phyloP scores from a whole-genome alignment of 2,329 filamentous ascomycete species.

The Nigrospora oryzae region DNA sequence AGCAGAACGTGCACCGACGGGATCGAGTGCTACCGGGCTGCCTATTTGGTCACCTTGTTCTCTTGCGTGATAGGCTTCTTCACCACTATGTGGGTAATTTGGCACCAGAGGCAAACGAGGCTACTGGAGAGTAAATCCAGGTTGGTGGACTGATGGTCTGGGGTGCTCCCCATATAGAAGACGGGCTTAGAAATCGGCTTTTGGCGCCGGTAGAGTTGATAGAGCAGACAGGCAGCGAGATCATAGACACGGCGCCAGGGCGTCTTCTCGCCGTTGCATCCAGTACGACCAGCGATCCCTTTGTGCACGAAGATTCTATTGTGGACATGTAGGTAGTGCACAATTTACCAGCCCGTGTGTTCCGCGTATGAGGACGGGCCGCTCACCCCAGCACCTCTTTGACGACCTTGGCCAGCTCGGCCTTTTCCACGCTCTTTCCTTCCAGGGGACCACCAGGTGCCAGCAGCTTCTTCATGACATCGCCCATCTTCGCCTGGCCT shows the following conservation, averaged over 20 bases:
- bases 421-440: constrained; percentile 57
- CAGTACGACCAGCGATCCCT: too few species aligned
- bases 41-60: constrained; percentile 71
- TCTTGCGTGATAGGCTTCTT: constrained; percentile 62
- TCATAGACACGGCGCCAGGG: too few species aligned
- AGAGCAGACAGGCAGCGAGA: too few species aligned
- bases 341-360: too few species aligned
- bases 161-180: too few species aligned
- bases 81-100: constrained; percentile 64
- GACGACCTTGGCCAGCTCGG: constrained; percentile 50
- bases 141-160: constrained; percentile 21
- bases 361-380: too few species aligned
- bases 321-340: too few species aligned
- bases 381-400: constrained; percentile 32
- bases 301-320: too few species aligned
- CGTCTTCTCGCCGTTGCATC: too few species aligned
- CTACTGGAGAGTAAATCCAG: constrained; percentile 27
- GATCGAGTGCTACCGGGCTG: constrained; percentile 68
- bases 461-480: constrained; percentile 55
- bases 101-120: constrained; percentile 39
- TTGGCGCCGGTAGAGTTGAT: too few species aligned
- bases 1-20: constrained; percentile 71
- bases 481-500: constrained; percentile 43
- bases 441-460: constrained; percentile 43
- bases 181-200: too few species aligned